Evolutionary conservation across 2,329 filamentous ascomycete species (phyloP).

Genomic region (Penicillium sp.): DNA sequence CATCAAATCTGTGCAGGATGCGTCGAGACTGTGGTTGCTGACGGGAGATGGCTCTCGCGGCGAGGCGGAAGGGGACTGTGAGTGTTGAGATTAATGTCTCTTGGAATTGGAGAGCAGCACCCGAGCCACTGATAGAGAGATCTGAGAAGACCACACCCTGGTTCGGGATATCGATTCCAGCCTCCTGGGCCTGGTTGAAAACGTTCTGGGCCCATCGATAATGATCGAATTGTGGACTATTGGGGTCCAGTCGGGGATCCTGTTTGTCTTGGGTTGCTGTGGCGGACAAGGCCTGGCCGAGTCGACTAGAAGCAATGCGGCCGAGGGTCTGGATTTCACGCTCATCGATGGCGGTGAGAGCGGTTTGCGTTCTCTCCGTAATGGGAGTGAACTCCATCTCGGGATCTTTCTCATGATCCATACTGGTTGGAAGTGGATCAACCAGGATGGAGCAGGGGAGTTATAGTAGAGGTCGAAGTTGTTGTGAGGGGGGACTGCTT

Average conservation of each 20-base stretch:
- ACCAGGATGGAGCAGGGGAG: background rate
- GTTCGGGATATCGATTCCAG: constrained; percentile 25
- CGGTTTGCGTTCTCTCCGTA: constrained; percentile 12
- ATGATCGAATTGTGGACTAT: constrained; percentile 28
- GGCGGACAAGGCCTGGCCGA: constrained; percentile 25
- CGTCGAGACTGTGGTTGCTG: constrained; percentile 35
- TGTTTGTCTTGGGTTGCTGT: constrained; percentile 11
- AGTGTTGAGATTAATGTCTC: constrained; percentile 29
- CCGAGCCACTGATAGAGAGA: constrained; percentile 29
- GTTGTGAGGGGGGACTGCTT: background rate
- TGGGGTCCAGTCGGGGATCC: constrained; percentile 29
- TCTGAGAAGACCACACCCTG: constrained; percentile 33
- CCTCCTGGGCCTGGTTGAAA: constrained; percentile 23
- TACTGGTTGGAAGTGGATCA: background rate
- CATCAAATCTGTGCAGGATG: constrained; percentile 32
- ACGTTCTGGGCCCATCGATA: constrained; percentile 30
- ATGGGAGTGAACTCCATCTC: constrained; percentile 23
- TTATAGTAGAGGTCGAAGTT: background rate
- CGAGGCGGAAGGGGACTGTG: constrained; percentile 38
- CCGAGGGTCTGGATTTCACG: constrained; percentile 19
- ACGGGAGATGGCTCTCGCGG: constrained; percentile 21
- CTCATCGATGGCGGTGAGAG: constrained; percentile 19
- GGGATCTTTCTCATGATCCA: constrained; percentile 17
- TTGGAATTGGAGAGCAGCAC: constrained; percentile 28
- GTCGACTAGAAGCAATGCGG: constrained; percentile 29